Evolutionary conservation across 768 basidiomycete genomes (phyloP), one percentile per base, ranked within the genome.

Genomic region (Lentinus tigrinus): DNA sequence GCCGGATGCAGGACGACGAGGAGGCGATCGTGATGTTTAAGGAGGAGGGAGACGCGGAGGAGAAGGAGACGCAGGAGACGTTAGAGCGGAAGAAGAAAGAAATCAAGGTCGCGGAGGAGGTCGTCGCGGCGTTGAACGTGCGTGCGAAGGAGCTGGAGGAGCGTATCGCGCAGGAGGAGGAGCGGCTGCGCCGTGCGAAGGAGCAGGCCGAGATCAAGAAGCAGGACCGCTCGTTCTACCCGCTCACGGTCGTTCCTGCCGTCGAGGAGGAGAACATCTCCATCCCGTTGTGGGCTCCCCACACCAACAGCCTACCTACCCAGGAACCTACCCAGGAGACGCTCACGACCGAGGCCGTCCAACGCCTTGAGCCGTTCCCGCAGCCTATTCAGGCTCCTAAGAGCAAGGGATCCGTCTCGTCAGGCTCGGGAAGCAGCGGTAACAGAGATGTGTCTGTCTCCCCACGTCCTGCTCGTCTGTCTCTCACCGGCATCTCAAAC

Each of bases 111-210:
- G 76, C 85, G 24, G 90, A 94, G 69, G 89, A 89, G 50, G 77
- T 85, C 16, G 77, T 91, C 19, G 73, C 78, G 46, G 78, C 82
- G 10, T 77, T 91, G 36, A 85, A 81, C 67, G 76, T 78, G 36
- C 84, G 87, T 49, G 85, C 88, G 44, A 81, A 84, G 60, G 89
- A 88, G 65, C 73, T 94, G 55, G 92, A 95, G 71, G 86, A 87
- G 47, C 81, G 75, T 64, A 78, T 94, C 36, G 77, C 81, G 31
- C 77, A 81, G 57, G 84, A 85, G 71, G 85, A 80, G 72, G 83
- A 83, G 62, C 78, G 78, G 54, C 73, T 95, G 56, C 77, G 73
- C 61, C 68, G 72, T n/a, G 77, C 83, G 37, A 84, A 83, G 63
- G 85, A 85, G 62, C 81, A 78, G 50, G 83, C 80, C 28, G 83